These are phyloP conservation scores for Lavandula angustifolia DNA, from an alignment of 257 asterid species.

Conservation along the genomic window DNA sequence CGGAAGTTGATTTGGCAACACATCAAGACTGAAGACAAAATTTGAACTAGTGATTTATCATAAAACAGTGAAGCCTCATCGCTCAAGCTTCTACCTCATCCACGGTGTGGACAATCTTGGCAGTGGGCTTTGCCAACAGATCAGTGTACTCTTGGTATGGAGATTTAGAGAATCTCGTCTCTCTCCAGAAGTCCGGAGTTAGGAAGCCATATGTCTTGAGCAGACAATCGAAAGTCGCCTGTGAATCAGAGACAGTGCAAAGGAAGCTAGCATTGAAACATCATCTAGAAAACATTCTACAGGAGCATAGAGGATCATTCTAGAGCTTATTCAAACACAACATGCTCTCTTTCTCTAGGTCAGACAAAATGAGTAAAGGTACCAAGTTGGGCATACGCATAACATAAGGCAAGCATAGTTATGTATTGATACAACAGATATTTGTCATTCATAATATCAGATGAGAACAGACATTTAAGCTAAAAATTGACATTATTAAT, in stretches of 20 bases:
- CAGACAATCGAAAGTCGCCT: constrained; percentile 74
- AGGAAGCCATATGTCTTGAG: constrained; percentile 66
- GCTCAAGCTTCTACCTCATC: constrained; percentile 48
- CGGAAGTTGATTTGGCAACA: constrained; percentile 23
- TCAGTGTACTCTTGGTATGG: constrained; percentile 78
- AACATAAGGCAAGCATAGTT: no score
- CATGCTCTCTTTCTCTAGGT: no score
- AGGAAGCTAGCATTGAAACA: not conserved
- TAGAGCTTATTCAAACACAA: no score
- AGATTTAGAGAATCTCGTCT: constrained; percentile 59
- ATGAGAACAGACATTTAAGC: no score
- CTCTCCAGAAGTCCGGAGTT: constrained; percentile 75
- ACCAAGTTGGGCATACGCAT: no score
- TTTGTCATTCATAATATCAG: no score
- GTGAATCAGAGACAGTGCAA: not conserved
- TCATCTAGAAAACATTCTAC: not conserved
- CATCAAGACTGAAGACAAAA: constrained; percentile 33
- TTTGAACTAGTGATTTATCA: constrained; percentile 32
- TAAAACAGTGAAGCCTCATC: not conserved
- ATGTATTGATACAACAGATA: no score
- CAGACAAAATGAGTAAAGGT: not conserved
- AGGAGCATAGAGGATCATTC: not conserved
- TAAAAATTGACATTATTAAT: no score
- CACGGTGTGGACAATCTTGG: constrained; percentile 40
- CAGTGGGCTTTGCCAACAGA: constrained; percentile 55